Percentiles rank a stretch among this genome's conserved stretches.
Conservation (phyloP, 176 grass and related monocot species). For the Juncus inflexus region DNA sequence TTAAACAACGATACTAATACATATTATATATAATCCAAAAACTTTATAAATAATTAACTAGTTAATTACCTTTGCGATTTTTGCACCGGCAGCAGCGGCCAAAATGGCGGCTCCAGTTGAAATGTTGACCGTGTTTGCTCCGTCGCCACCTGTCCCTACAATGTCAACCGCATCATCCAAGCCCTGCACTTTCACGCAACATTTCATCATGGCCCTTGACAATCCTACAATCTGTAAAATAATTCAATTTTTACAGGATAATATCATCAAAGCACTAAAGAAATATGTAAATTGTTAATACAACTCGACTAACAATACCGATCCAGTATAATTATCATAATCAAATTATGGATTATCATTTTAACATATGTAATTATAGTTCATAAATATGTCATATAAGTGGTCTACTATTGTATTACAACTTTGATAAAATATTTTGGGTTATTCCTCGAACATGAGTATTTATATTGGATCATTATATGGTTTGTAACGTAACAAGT, state of each 20-base stretch:
- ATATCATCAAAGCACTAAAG: no score
- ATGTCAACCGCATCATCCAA: constrained; percentile 70
- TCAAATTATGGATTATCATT: no score
- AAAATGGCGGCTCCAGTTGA: constrained; percentile 83
- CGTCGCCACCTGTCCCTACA: constrained; percentile 88
- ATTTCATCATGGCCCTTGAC: constrained; percentile 73
- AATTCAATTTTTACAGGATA: neutral
- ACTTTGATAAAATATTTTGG: neutral
- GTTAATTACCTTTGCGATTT: constrained; percentile 66
- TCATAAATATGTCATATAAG: neutral
- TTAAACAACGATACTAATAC: no score
- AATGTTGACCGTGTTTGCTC: constrained; percentile 90
- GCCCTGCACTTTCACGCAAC: constrained; percentile 58
- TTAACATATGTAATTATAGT: no score
- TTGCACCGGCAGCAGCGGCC: constrained; percentile 72
- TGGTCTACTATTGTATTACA: no score
- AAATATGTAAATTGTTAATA: no score
- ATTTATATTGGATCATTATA: neutral
- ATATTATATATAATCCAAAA: no score
- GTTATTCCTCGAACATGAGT: neutral
- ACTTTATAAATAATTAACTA: constrained; percentile 5
- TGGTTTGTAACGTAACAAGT: neutral
- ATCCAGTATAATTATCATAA: no score
- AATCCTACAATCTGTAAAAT: constrained; percentile 62
- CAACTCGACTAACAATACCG: no score